Base-by-base conservation (phyloP, 108 stramenopile genomes). In the Conticribra weissflogii region DNA sequence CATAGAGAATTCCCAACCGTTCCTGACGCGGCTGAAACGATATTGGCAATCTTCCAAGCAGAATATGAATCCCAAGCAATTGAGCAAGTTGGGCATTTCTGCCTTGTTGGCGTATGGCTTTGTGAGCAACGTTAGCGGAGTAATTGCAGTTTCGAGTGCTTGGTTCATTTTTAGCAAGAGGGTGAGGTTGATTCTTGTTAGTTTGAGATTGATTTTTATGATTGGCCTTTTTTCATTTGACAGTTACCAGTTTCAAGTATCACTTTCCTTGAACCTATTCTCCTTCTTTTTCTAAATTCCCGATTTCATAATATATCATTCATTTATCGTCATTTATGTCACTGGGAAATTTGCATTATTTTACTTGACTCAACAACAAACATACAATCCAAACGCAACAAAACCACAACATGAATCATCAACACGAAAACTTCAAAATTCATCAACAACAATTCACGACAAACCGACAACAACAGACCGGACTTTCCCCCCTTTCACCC, bases 41-140 rank as follows among this genome's bases (percentile, higher is more conserved):
- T n/a, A n/a, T n/a, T n/a, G n/a, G n/a, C n/a, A n/a, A n/a, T n/a
- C n/a, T n/a, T n/a, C n/a, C 58, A 69, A 58, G 49, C 41, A 45
- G 46, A 69, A 59, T 46, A 61, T 67, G 54, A 75, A 55, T 49
- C 59, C 54, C 63, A 77, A 92, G 56, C 72, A 77, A 55, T 64
- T 97, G 25, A 79, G 87, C 41, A 91, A 92, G 69, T 56, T 94
- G 70, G 96, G 93, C 2, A 74, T 92, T 51, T 83, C 87, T 33
- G 90, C 88, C 1, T 44, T 93, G 2, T 67, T 97, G 41, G 87
- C 91, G 25, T 97, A 97, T 77, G 95, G 95, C 49, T 94, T 89
- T 66, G 95, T 97, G 25, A 86, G 84, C 55, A 97, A 97, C 60
- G 77, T 88, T 22, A 81, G 79, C 27, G 95, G 92, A 56, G 64